phyloP scores from a whole-genome alignment of 1,284 basidiomycete species.

The Wolfiporia cocos region DNA sequence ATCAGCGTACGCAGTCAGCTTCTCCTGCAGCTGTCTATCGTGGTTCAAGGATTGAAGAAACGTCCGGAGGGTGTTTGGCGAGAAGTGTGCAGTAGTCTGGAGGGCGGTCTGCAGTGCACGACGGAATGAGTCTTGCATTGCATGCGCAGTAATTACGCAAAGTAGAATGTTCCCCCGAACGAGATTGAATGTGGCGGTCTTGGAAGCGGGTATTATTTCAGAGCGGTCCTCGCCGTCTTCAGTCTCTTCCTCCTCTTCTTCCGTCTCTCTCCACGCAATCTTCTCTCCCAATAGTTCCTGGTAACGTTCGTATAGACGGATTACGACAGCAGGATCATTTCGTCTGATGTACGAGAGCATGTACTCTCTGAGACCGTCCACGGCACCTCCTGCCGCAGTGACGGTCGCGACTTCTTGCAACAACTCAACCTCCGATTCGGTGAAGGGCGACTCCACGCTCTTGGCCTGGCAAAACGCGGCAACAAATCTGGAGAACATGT shows the following conservation, averaged over 20 bases:
- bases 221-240: constrained; percentile 9
- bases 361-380: constrained; percentile 41
- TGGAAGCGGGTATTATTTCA: neutral
- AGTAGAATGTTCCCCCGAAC: constrained; percentile 37
- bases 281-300: constrained; percentile 11
- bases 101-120: constrained; percentile 42
- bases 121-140: constrained; percentile 46
- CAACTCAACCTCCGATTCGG: constrained; percentile 21
- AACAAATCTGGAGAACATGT: constrained; percentile 33
- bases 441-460: constrained; percentile 16
- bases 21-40: constrained; percentile 28
- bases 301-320: constrained; percentile 43
- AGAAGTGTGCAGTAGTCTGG: constrained; percentile 31
- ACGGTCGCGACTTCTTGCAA: constrained; percentile 45
- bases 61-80: constrained; percentile 24
- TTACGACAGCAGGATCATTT: constrained; percentile 33
- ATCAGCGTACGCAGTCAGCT: constrained; percentile 37
- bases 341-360: constrained; percentile 41
- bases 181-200: neutral
- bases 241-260: constrained; percentile 2
- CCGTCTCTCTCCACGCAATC: constrained; percentile 1
- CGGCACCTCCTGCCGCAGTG: constrained; percentile 34
- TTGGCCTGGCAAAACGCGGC: constrained; percentile 22
- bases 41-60: constrained; percentile 33
- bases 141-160: constrained; percentile 50